phyloP scores from a whole-genome alignment of 257 asterid genomes.

The Ocimum tenuiflorum region DNA sequence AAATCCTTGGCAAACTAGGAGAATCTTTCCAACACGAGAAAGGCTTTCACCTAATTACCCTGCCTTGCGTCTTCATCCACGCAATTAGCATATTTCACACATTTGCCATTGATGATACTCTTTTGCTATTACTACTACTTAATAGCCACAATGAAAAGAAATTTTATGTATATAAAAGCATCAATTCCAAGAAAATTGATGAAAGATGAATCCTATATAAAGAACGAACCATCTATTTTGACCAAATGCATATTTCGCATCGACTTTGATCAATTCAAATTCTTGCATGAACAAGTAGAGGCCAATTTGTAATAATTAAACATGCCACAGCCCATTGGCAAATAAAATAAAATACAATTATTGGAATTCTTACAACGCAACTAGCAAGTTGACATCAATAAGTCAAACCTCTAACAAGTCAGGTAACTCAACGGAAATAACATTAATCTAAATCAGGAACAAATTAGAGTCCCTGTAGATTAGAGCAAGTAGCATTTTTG shows the following conservation, averaged over 20 bases:
- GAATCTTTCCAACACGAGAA: not conserved
- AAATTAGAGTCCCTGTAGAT: too few relatives aligned
- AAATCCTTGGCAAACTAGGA: not conserved
- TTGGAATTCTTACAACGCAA: too few relatives aligned
- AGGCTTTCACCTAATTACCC: too few relatives aligned
- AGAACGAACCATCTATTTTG: too few relatives aligned
- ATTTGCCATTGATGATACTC: not conserved
- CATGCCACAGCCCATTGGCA: not conserved
- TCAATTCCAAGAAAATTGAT: too few relatives aligned
- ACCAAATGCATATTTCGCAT: too few relatives aligned
- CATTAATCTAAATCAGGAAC: constrained; percentile 9
- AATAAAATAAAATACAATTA: not conserved
- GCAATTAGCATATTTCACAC: not conserved
- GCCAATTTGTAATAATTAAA: too few relatives aligned
- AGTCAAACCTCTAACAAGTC: constrained; percentile 23
- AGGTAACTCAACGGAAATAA: not conserved
- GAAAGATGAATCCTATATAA: too few relatives aligned
- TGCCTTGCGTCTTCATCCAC: not conserved
- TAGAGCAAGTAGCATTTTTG: too few relatives aligned
- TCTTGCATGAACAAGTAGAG: too few relatives aligned
- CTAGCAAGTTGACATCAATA: not conserved
- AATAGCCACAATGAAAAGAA: not conserved
- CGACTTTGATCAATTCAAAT: too few relatives aligned
- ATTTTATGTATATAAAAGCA: too few relatives aligned
- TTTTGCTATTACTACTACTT: not conserved